Conservation (phyloP, 495 filamentous ascomycete species). For the Penicillium cinerascens region DNA sequence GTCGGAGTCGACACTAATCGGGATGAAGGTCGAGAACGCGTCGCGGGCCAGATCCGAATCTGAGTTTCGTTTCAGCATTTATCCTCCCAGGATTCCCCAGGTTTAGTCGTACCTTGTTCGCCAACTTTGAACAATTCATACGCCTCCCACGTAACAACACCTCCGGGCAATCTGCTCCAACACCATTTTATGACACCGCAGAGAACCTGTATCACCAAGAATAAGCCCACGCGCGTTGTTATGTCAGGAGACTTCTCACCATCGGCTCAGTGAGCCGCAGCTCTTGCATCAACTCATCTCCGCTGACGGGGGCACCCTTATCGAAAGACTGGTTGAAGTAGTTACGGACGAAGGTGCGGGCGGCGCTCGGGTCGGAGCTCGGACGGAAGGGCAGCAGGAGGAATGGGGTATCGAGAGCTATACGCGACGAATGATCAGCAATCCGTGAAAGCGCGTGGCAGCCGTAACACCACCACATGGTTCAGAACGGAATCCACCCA, state of each 20-base stretch:
- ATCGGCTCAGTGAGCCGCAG: slow-evolving; percentile 90
- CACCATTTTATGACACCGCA: slow-evolving; percentile 98
- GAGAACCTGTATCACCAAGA: slow-evolving; percentile 59
- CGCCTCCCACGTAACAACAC: slow-evolving; percentile 93
- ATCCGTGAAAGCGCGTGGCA: slow-evolving; percentile 25
- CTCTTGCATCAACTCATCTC: slow-evolving; percentile 75
- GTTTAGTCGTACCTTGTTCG: slow-evolving; percentile 67
- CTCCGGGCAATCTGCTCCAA: slow-evolving; percentile 89
- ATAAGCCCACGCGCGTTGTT: slow-evolving; percentile 1
- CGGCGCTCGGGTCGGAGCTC: slow-evolving; percentile 83
- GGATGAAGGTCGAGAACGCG: slow-evolving; percentile 94
- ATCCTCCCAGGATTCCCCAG: neutral
- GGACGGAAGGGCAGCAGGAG: slow-evolving; percentile 94
- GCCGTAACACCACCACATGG: slow-evolving; percentile 22
- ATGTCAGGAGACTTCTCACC: slow-evolving; percentile 45
- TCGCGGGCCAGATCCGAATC: slow-evolving; percentile 91
- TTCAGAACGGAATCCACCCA: slow-evolving; percentile 44
- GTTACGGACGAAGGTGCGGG: slow-evolving; percentile 87
- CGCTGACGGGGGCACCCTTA: slow-evolving; percentile 49
- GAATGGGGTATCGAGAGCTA: slow-evolving; percentile 87
- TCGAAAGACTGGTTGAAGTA: slow-evolving; percentile 67
- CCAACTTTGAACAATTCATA: slow-evolving; percentile 95
- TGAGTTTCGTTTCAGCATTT: slow-evolving; percentile 30
- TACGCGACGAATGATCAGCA: slow-evolving; percentile 34
- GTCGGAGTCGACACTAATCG: slow-evolving; percentile 86